Evolutionary conservation across 352 stramenopile genomes (phyloP).

Genomic region (Phytophthora chlamydospora): DNA sequence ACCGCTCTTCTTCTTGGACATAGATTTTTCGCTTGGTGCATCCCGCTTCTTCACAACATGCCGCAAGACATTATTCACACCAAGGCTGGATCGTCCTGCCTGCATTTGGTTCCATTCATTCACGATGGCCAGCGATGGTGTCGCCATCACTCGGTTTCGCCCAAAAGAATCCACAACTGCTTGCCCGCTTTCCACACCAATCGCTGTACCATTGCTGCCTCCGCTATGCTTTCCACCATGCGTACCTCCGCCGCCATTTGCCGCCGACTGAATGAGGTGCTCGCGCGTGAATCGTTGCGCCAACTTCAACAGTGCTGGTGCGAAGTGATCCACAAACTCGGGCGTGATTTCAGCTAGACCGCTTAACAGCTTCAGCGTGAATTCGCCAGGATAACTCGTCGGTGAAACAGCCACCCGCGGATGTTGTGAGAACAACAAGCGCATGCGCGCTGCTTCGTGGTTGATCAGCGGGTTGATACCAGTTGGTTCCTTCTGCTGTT

Average conservation of each 20-base stretch:
- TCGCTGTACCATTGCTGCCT: slow-evolving; percentile 34
- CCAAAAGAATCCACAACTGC: slow-evolving; percentile 74
- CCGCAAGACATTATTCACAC: slow-evolving; percentile 82
- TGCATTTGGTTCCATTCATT: slow-evolving; percentile 86
- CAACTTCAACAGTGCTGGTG: slow-evolving; percentile 77
- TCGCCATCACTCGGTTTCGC: slow-evolving; percentile 88
- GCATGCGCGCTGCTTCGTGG: slow-evolving; percentile 61
- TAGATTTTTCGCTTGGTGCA: slow-evolving; percentile 46
- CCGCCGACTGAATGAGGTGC: slow-evolving; percentile 71
- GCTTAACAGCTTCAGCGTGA: slow-evolving; percentile 71
- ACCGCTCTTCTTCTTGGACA: slow-evolving; percentile 60
- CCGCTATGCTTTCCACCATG: slow-evolving; percentile 31
- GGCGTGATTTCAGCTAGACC: slow-evolving; percentile 61
- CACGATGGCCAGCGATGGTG: slow-evolving; percentile 80
- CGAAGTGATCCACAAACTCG: slow-evolving; percentile 83
- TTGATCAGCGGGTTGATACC: slow-evolving; percentile 58
- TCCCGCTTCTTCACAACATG: slow-evolving; percentile 75
- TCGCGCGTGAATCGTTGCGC: slow-evolving; percentile 85
- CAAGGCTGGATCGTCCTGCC: slow-evolving; percentile 70
- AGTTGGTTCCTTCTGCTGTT: slow-evolving; percentile 49
- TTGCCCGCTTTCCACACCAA: slow-evolving; percentile 44
- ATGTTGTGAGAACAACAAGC: slow-evolving; percentile 54
- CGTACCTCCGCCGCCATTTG: slow-evolving; percentile 15
- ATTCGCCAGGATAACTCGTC: slow-evolving; percentile 70
- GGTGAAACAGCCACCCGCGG: slow-evolving; percentile 45